Evolutionary conservation across 2,329 filamentous ascomycete genomes (phyloP).

Genomic region (Paecilomyces fulvus): DNA sequence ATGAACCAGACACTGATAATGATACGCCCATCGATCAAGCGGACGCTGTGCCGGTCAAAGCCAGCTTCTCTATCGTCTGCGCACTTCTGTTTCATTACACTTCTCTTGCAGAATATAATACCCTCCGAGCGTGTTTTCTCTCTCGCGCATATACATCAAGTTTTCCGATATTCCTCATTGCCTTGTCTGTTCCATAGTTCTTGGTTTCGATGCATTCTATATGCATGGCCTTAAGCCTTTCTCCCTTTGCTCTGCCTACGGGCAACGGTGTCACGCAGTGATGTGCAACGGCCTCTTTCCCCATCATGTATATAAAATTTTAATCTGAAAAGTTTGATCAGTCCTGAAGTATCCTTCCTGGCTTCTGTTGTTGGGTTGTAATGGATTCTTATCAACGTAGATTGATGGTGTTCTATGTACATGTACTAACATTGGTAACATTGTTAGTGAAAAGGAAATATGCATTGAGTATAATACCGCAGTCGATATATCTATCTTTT

Average conservation of each 20-base stretch:
- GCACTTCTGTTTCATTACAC: not conserved
- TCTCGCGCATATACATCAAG: not conserved
- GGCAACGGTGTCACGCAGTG: not conserved
- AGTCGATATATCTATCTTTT: not conserved
- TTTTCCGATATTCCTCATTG: too few relatives aligned
- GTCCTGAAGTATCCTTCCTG: not conserved
- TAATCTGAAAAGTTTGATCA: not conserved
- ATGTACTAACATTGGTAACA: not conserved
- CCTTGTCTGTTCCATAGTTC: not conserved
- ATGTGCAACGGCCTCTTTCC: not conserved
- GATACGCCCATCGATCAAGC: too few relatives aligned
- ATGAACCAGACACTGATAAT: too few relatives aligned
- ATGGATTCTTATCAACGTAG: not conserved
- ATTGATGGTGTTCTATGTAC: not conserved
- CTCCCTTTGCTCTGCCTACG: not conserved
- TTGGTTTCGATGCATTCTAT: not conserved
- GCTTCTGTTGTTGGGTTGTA: not conserved
- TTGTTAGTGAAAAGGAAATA: not conserved
- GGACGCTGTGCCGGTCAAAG: too few relatives aligned
- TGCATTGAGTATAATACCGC: not conserved
- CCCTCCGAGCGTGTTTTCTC: not conserved
- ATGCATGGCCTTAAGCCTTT: not conserved
- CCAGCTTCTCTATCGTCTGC: not conserved
- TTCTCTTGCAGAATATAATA: not conserved
- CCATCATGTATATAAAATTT: not conserved